These are phyloP conservation scores for Strobilomyces confusus DNA, from an alignment of 768 basidiomycete species.

Conservation along the genomic window DNA sequence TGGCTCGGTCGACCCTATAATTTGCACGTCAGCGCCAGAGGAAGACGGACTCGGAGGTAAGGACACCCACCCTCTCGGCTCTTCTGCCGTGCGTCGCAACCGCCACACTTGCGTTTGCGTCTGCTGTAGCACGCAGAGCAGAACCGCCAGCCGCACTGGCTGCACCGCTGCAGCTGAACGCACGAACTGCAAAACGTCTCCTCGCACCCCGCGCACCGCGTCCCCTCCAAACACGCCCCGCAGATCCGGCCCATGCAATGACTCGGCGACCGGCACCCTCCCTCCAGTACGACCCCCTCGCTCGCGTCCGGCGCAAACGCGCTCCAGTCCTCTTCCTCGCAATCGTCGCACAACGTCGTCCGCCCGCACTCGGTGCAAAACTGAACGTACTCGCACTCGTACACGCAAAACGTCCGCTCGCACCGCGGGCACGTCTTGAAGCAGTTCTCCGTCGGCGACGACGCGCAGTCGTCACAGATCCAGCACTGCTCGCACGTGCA, in stretches of 20 bases:
- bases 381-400: conserved; percentile 23
- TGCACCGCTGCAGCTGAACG: conserved; percentile 1
- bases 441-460: conserved; percentile 1
- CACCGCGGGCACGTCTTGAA: conserved; percentile 19
- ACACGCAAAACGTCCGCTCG: conserved; percentile 12
- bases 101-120: not conserved
- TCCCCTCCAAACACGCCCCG: conserved; percentile 4
- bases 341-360: conserved; percentile 24
- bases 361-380: conserved; percentile 18
- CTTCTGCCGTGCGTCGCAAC: not conserved
- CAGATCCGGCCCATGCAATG: conserved; percentile 13
- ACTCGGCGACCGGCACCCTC: not conserved
- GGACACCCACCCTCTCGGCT: not conserved
- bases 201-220: conserved; percentile 13
- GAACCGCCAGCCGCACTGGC: conserved; percentile 1
- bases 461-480: conserved; percentile 24
- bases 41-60: not conserved
- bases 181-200: conserved; percentile 14
- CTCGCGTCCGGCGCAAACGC: not conserved
- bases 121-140: conserved; percentile 7
- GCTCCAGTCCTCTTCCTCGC: conserved; percentile 21
- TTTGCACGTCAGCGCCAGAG: not conserved
- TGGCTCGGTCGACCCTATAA: not conserved
- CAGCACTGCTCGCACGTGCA: conserved; percentile 20
- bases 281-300: conserved; percentile 12